Percentiles rank a stretch among this genome's conserved stretches.
phyloP scores from a whole-genome alignment of 2,329 filamentous ascomycete genomes.

The Fusarium sp. region DNA sequence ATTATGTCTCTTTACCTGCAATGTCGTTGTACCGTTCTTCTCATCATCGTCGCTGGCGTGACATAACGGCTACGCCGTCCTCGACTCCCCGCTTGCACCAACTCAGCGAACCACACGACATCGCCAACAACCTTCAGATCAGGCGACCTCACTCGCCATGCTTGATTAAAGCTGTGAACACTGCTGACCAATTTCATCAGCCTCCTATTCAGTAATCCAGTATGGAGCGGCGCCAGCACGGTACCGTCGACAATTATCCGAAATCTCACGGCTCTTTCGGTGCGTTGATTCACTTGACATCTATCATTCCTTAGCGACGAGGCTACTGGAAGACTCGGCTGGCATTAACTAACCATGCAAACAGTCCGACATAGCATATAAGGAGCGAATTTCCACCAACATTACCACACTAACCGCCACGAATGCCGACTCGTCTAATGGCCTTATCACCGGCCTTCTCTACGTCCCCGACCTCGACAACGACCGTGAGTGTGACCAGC shows the following conservation, averaged over 20 bases:
- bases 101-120: background rate
- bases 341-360: conserved; percentile 29
- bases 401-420: conserved; percentile 80
- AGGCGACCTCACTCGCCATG: background rate
- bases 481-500: conserved; percentile 68
- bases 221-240: conserved; percentile 59
- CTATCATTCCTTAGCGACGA: background rate
- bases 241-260: conserved; percentile 62
- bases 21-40: conserved; percentile 10
- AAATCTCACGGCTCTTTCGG: conserved; percentile 65
- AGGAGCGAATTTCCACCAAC: conserved; percentile 61
- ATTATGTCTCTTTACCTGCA: conserved; percentile 16
- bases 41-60: conserved; percentile 9
- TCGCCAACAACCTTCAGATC: background rate
- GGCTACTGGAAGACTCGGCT: background rate
- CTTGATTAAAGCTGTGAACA: background rate
- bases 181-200: conserved; percentile 46
- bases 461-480: conserved; percentile 78
- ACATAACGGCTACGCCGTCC: background rate
- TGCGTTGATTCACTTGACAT: conserved; percentile 46
- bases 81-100: conserved; percentile 10
- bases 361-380: conserved; percentile 59
- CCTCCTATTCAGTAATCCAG: conserved; percentile 68
- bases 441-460: conserved; percentile 77
- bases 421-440: conserved; percentile 65